phyloP scores from a whole-genome alignment of 2,329 filamentous ascomycete species.

The Cryphonectria nitschkei region DNA sequence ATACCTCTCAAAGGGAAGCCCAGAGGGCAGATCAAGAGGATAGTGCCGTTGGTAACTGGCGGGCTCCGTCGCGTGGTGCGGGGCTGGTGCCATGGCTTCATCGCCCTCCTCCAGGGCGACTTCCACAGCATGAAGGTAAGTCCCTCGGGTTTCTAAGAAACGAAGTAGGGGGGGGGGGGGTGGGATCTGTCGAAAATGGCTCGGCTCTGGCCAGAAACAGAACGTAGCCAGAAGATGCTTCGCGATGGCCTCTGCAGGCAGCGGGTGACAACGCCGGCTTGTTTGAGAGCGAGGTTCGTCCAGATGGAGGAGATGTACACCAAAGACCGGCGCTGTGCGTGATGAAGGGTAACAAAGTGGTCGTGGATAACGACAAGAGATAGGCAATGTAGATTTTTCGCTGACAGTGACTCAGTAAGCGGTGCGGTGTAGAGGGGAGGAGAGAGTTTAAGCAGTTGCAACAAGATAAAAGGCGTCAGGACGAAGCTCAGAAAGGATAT shows the following conservation, averaged over 20 bases:
- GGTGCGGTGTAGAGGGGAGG: too few relatives aligned
- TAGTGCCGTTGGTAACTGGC: slow-evolving; percentile 34
- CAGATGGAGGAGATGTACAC: neutral
- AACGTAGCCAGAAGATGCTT: neutral
- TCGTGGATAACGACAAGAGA: neutral
- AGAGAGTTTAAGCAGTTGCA: too few relatives aligned
- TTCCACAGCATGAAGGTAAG: too few relatives aligned
- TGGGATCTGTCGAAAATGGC: neutral
- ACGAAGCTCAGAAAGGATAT: neutral
- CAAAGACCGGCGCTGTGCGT: neutral
- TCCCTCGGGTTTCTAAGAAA: neutral
- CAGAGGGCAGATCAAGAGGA: slow-evolving; percentile 38
- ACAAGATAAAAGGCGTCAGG: neutral
- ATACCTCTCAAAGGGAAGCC: slow-evolving; percentile 40
- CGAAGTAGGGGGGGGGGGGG: too few relatives aligned
- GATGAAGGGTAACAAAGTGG: neutral
- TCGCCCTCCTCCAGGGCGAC: neutral
- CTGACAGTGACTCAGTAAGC: neutral
- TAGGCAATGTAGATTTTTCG: neutral
- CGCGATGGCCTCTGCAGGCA: neutral
- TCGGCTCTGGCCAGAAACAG: neutral
- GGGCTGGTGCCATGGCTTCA: too few relatives aligned
- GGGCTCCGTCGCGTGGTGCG: neutral
- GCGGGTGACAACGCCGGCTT: neutral
- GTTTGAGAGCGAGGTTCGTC: neutral